phyloP scores from a whole-genome alignment of 2,329 filamentous ascomycete genomes.

The Cordyceps pruinosa region DNA sequence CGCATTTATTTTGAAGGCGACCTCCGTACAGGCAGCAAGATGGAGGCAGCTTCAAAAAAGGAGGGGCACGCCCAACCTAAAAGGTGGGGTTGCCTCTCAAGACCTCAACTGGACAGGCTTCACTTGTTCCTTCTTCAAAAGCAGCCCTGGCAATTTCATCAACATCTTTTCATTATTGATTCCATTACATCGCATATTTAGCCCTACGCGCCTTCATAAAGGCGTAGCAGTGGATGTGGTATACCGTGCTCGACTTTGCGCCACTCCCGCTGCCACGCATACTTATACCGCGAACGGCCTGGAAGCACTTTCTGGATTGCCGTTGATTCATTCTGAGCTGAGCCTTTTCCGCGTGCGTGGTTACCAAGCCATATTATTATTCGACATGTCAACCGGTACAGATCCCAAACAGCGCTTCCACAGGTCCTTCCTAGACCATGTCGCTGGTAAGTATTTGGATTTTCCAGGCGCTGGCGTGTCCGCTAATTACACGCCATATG shows the following conservation, averaged over 20 bases:
- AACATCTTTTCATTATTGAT: neutral
- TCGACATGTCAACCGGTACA: slow-evolving; percentile 21
- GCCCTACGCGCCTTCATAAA: neutral
- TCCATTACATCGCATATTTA: neutral
- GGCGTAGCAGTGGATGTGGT: neutral
- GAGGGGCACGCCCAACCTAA: slow-evolving; percentile 3
- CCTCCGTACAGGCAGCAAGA: slow-evolving; percentile 9
- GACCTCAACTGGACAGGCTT: slow-evolving; percentile 2
- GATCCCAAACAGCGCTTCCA: slow-evolving; percentile 71
- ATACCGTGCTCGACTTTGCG: neutral
- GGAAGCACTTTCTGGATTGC: neutral
- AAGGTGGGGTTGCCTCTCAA: slow-evolving; percentile 7
- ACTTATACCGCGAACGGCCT: neutral
- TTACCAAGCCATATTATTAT: neutral
- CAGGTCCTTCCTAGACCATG: slow-evolving; percentile 71
- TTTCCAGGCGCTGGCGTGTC: neutral
- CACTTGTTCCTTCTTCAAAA: neutral
- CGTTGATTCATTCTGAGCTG: neutral
- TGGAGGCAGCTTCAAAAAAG: slow-evolving; percentile 5
- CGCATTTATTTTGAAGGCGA: too few species aligned
- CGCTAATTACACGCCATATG: neutral
- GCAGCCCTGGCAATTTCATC: neutral
- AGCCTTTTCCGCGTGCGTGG: neutral
- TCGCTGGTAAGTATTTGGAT: slow-evolving; percentile 50
- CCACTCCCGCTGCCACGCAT: neutral